These are phyloP conservation scores for Cryptococcus sp. DNA, from an alignment of 1,284 basidiomycete genomes.

Conservation along the genomic window DNA sequence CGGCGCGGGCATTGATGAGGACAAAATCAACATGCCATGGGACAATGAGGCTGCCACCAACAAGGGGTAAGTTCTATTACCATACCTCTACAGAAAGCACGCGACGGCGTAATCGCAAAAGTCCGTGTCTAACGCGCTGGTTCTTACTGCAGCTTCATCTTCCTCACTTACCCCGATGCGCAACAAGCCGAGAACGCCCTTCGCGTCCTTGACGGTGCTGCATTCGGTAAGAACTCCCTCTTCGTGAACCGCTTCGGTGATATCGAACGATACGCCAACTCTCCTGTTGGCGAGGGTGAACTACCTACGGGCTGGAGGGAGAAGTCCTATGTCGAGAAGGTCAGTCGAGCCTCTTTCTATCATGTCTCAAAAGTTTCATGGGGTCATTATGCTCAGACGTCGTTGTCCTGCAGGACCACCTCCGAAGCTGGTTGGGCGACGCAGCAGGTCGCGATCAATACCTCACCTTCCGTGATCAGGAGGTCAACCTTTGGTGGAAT, in stretches of 20 bases:
- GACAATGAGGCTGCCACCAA: constrained; percentile 73
- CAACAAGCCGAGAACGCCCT: constrained; percentile 83
- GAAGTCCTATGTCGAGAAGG: constrained; percentile 69
- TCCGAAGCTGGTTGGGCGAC: constrained; percentile 93
- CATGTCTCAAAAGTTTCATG: too few species aligned
- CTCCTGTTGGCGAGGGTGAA: constrained; percentile 83
- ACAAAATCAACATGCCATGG: constrained; percentile 82
- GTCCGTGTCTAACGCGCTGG: neutral
- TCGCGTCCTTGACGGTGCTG: constrained; percentile 76
- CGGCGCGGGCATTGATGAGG: constrained; percentile 72
- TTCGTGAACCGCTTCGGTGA: constrained; percentile 89
- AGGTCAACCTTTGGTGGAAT: constrained; percentile 92
- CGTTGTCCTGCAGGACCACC: constrained; percentile 69
- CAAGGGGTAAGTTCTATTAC: constrained; percentile 69
- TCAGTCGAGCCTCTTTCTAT: constrained; percentile 48
- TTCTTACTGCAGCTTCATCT: constrained; percentile 67
- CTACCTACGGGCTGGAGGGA: constrained; percentile 65
- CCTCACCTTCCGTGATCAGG: constrained; percentile 88
- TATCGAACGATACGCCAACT: constrained; percentile 77
- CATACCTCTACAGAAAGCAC: too few species aligned
- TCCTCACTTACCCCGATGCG: constrained; percentile 80
- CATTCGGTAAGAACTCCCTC: constrained; percentile 90
- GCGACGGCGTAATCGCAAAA: too few species aligned
- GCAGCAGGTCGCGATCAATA: constrained; percentile 92
- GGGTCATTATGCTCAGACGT: neutral